Percentiles rank a stretch among this genome's conserved stretches.
phyloP scores from a whole-genome alignment of 495 filamentous ascomycete species.

The Jackrogersella multiformis region DNA sequence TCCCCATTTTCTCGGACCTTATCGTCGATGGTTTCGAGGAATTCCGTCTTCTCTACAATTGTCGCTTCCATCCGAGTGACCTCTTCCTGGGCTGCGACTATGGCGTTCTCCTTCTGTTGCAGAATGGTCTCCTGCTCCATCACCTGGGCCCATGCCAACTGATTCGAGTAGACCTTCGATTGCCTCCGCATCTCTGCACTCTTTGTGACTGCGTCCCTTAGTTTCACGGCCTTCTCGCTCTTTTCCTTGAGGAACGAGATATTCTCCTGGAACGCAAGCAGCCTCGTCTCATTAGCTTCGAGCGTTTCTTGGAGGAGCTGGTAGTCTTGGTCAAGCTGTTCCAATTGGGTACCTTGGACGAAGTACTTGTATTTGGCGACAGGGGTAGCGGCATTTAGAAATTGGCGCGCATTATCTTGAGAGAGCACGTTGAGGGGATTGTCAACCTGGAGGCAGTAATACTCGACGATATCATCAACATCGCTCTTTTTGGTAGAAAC shows the following conservation, averaged over 20 bases:
- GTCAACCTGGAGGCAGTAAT: conserved; percentile 91
- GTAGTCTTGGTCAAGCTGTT: conserved; percentile 93
- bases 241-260: conserved; percentile 63
- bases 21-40: conserved; percentile 42
- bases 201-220: conserved; percentile 54
- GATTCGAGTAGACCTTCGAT: conserved; percentile 65
- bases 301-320: conserved; percentile 68
- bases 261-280: conserved; percentile 66
- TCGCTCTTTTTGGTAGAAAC: conserved; percentile 86
- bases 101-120: conserved; percentile 38
- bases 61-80: conserved; percentile 39
- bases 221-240: conserved; percentile 52
- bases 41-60: conserved; percentile 42
- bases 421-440: conserved; percentile 98
- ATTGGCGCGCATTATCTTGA: conserved; percentile 93
- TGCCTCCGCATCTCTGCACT: conserved; percentile 56
- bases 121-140: conserved; percentile 51
- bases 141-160: conserved; percentile 80
- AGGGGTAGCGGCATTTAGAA: conserved; percentile 83
- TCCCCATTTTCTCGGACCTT: conserved; percentile 44
- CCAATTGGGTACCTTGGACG: conserved; percentile 91
- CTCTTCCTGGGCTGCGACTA: conserved; percentile 47
- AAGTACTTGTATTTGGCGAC: conserved; percentile 96
- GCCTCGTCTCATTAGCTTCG: conserved; percentile 56
- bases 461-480: conserved; percentile 93